phyloP scores from a whole-genome alignment of 2,329 filamentous ascomycete genomes.

The Gaeumannomyces sp. region DNA sequence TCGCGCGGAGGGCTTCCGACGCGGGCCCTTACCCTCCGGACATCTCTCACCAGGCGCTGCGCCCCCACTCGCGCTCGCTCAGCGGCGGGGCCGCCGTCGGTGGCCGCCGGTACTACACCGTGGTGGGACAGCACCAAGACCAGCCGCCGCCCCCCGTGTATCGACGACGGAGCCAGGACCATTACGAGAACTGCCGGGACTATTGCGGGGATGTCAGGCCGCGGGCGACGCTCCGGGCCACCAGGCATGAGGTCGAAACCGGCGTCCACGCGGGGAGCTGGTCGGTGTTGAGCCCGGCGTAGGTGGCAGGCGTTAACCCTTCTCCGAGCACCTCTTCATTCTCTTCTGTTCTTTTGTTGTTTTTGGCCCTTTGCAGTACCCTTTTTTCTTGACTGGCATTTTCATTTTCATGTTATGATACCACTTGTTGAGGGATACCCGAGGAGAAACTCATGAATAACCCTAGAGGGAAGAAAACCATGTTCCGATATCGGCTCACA shows the following conservation, averaged over 20 bases:
- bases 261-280: slow-evolving; percentile 8
- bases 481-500: too few species aligned
- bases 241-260: not conserved
- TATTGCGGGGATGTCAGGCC: not conserved
- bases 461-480: too few species aligned
- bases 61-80: not conserved
- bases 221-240: slow-evolving; percentile 7
- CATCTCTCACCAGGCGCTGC: not conserved
- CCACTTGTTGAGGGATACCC: not conserved
- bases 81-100: not conserved
- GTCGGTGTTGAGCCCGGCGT: slow-evolving; percentile 1
- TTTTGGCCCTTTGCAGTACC: not conserved
- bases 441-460: not conserved
- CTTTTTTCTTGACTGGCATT: not conserved
- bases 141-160: not conserved
- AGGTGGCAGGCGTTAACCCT: not conserved
- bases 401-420: not conserved
- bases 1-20: not conserved
- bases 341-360: not conserved
- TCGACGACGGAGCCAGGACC: not conserved
- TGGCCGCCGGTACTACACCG: not conserved
- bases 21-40: not conserved
- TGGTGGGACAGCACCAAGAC: too few species aligned
- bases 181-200: not conserved
- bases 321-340: not conserved